These are phyloP conservation scores for Aspergillus steynii DNA, from an alignment of 495 filamentous ascomycete genomes.

Conservation along the genomic window DNA sequence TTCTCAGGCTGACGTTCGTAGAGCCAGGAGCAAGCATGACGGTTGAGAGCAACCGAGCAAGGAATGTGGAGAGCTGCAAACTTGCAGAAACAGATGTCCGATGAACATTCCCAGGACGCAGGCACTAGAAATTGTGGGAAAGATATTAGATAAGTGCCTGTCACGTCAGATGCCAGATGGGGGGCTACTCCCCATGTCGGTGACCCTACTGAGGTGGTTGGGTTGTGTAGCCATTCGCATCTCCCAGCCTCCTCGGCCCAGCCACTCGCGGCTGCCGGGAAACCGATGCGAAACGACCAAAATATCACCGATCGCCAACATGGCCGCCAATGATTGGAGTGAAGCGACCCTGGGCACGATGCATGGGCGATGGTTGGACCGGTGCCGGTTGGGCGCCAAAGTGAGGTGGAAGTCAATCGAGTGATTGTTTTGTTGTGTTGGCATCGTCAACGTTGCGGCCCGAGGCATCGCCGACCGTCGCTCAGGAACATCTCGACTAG, in stretches of 20 bases:
- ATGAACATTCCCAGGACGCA: conserved; percentile 23
- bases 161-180: conserved; percentile 6
- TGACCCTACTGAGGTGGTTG: conserved; percentile 18
- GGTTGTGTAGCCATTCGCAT: conserved; percentile 13
- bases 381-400: background rate
- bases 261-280: conserved; percentile 21
- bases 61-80: conserved; percentile 20
- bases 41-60: conserved; percentile 25
- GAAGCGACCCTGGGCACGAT: background rate
- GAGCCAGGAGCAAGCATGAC: conserved; percentile 38
- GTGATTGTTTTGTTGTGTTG: background rate
- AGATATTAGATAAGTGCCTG: conserved; percentile 5
- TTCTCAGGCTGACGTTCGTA: conserved; percentile 32
- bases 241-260: conserved; percentile 19
- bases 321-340: conserved; percentile 17
- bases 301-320: conserved; percentile 11
- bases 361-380: background rate
- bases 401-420: background rate
- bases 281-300: conserved; percentile 10
- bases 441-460: background rate
- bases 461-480: background rate
- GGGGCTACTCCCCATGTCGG: background rate
- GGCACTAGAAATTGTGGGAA: conserved; percentile 6
- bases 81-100: conserved; percentile 18
- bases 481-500: too few species aligned